Conservation (phyloP, 2,329 filamentous ascomycete species). For the Neopestalotiopsis clavispora region DNA sequence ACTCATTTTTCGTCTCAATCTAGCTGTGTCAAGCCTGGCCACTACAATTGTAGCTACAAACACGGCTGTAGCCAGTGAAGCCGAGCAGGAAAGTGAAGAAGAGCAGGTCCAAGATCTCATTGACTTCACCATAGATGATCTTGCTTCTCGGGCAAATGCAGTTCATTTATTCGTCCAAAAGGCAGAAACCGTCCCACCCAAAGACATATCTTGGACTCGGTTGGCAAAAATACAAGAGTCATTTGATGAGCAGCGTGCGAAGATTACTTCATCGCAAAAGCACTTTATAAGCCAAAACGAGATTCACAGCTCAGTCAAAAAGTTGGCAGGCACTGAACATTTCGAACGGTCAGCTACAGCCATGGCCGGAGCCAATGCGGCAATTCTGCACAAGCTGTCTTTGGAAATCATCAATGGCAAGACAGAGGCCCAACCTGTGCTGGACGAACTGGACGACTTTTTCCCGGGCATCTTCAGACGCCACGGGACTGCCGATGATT, state of each 20-base stretch:
- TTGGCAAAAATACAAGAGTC: background rate
- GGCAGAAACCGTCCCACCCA: background rate
- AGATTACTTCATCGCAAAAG: background rate
- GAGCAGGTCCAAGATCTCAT: background rate
- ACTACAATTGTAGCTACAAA: background rate
- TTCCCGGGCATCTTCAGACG: conserved; percentile 27
- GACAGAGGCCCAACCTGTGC: conserved; percentile 18
- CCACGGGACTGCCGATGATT: conserved; percentile 11
- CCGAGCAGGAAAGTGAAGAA: background rate
- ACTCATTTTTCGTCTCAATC: background rate
- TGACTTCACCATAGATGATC: background rate
- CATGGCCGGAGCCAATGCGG: conserved; percentile 28
- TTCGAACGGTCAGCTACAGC: conserved; percentile 23
- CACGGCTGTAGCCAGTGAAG: background rate
- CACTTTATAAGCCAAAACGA: background rate
- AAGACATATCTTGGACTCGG: background rate
- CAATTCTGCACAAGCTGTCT: conserved; percentile 29
- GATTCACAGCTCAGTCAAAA: background rate
- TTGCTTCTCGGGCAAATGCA: background rate
- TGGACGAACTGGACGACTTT: conserved; percentile 29
- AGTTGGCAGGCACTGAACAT: background rate
- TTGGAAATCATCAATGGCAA: conserved; percentile 22
- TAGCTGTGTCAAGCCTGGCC: background rate
- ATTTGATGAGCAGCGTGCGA: background rate
- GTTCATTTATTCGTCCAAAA: background rate